Base-by-base conservation (phyloP, 176 grass and related monocot genomes). In the Rhipidocladum racemiflorum region DNA sequence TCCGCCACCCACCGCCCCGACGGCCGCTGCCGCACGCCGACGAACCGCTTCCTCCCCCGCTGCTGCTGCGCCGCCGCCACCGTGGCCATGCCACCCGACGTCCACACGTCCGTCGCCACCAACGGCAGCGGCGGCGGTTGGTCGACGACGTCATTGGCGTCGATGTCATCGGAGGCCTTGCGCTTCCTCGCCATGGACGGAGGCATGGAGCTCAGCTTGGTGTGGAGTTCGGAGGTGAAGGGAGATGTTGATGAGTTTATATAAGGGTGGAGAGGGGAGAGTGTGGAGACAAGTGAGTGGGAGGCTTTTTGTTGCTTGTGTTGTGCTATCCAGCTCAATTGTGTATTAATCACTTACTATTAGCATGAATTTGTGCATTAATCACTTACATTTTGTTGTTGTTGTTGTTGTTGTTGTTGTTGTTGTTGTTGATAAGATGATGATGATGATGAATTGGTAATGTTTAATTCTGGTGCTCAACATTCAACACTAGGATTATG, bases 1-100 rank as follows among this genome's bases (percentile, higher is more conserved):
- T 97, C 92, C 48, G 92, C 92, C 68, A 97, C 92, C 92, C 95
- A 97, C 79, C 92, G 59, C 20, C 90, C 90, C 0, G 90, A 94
- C 7, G 92, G 90, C 49, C 88, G 84, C 80, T 97, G 88, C 61
- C 94, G 70, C 2, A 97, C 94, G 17, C 94, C 95, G 4, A 97
- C 86, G 63, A 94, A 94, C 45, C 68, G 76, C 88, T 65, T 79
- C 91, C 91, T 51, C 2, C 77, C 62, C 6, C 78, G 80, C 32
- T 68, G 59, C 65, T 79, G 55, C 48, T 87, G 81, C 57, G 36
- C 72, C 43, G 68, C 76, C 39, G 54, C 84, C 11, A 63, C 78
- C 9, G 53, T 72, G 14, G 68, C 61, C 53, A 65, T 35, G 64
- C 25, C 55, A 13, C 21, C 40, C 28, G 79, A 60, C 7, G 85